These are phyloP conservation scores for Russula griseocarnosa DNA, from an alignment of 768 basidiomycete genomes.

Conservation along the genomic window DNA sequence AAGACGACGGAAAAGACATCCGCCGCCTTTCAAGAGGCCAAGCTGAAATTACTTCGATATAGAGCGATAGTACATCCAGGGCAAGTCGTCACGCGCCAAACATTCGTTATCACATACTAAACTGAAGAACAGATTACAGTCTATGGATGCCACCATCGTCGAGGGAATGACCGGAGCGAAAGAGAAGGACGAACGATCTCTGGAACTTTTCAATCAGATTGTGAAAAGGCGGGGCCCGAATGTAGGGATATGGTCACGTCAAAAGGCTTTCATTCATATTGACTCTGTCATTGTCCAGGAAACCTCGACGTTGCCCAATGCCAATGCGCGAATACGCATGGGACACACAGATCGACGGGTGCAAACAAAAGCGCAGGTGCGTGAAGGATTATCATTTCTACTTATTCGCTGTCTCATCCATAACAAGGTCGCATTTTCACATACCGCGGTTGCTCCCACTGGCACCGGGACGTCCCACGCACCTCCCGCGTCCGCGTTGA, in stretches of 20 bases:
- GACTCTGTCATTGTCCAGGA: neutral
- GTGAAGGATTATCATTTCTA: neutral
- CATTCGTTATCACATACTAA: neutral
- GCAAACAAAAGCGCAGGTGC: neutral
- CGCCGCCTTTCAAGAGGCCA: neutral
- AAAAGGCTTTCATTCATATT: neutral
- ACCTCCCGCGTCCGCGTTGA: neutral
- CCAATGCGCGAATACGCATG: neutral
- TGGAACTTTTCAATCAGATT: conserved; percentile 7
- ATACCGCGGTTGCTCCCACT: neutral
- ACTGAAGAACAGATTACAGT: neutral
- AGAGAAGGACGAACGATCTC: neutral
- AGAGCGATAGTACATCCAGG: conserved; percentile 1
- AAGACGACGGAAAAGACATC: neutral
- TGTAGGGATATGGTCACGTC: neutral
- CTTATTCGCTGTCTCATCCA: neutral
- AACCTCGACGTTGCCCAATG: neutral
- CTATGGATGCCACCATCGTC: neutral
- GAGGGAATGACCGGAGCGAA: conserved; percentile 4
- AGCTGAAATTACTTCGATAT: conserved; percentile 4
- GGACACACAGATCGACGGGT: neutral
- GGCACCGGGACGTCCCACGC: neutral
- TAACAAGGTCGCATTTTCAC: neutral
- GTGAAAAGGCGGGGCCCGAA: neutral
- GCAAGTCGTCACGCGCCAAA: neutral